These are phyloP conservation scores for Metschnikowia sp. DNA, from an alignment of 805 yeast genomes.

Conservation along the genomic window DNA sequence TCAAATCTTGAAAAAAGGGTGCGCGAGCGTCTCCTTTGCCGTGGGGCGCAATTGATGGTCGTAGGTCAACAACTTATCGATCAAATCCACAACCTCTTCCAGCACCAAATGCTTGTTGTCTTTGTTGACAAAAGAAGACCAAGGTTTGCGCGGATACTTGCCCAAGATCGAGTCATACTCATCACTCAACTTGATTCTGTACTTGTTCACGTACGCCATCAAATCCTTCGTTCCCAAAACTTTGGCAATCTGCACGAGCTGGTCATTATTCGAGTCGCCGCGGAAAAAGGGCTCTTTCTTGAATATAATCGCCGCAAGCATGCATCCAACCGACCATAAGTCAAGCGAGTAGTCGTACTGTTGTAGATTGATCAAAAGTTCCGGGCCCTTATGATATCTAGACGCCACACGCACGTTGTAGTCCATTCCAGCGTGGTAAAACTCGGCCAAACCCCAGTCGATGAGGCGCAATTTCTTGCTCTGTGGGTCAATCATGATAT, in stretches of 20 bases:
- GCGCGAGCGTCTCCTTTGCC: conserved; percentile 84
- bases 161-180: conserved; percentile 74
- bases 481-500: conserved; percentile 88
- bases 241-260: conserved; percentile 82
- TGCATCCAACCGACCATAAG: conserved; percentile 92
- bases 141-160: conserved; percentile 76
- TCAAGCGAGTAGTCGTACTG: conserved; percentile 90
- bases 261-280: conserved; percentile 89
- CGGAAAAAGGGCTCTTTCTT: conserved; percentile 90
- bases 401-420: conserved; percentile 94
- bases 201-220: conserved; percentile 63
- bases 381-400: conserved; percentile 91
- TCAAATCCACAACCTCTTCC: conserved; percentile 70
- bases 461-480: conserved; percentile 69
- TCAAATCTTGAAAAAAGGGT: conserved; percentile 38
- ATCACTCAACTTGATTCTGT: conserved; percentile 63
- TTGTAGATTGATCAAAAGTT: conserved; percentile 77
- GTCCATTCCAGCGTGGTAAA: conserved; percentile 84
- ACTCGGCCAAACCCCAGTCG: conserved; percentile 96
- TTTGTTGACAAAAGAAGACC: conserved; percentile 72
- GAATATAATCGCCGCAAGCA: conserved; percentile 86
- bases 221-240: conserved; percentile 85
- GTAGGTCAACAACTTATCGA: conserved; percentile 74
- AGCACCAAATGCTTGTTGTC: conserved; percentile 66
- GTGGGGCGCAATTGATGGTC: conserved; percentile 89